These are phyloP conservation scores for Penicillium verhagenii DNA, from an alignment of 495 filamentous ascomycete genomes.

Conservation along the genomic window DNA sequence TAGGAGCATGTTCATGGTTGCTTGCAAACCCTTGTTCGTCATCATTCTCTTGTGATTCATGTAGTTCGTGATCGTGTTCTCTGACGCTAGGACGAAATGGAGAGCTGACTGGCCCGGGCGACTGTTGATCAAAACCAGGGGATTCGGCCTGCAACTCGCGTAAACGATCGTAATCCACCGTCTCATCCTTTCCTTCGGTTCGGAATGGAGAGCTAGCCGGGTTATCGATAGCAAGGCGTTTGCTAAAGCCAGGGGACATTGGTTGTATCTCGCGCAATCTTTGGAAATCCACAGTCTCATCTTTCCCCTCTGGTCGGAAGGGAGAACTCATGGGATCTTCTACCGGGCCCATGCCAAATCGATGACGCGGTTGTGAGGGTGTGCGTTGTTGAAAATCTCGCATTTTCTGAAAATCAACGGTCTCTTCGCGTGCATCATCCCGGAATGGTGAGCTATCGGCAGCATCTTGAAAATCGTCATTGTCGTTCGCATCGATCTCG, in stretches of 20 bases:
- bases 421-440: slow-evolving; percentile 36
- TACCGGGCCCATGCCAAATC: neutral
- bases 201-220: slow-evolving; percentile 38
- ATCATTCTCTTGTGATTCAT: neutral
- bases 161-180: slow-evolving; percentile 29
- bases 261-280: slow-evolving; percentile 21
- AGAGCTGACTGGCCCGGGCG: slow-evolving; percentile 25
- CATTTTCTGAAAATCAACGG: slow-evolving; percentile 34
- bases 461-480: slow-evolving; percentile 17
- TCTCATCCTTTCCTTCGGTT: slow-evolving; percentile 30
- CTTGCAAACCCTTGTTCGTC: neutral
- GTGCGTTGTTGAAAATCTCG: slow-evolving; percentile 1
- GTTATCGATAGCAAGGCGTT: slow-evolving; percentile 13
- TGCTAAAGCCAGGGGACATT: slow-evolving; percentile 11
- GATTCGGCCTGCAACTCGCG: slow-evolving; percentile 22
- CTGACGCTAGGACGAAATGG: slow-evolving; percentile 28
- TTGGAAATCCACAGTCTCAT: slow-evolving; percentile 35
- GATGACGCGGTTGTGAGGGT: neutral
- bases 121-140: slow-evolving; percentile 15
- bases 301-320: slow-evolving; percentile 33
- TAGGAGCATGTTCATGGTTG: neutral
- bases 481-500: slow-evolving; percentile 22
- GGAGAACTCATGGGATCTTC: slow-evolving; percentile 38
- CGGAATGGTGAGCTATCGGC: slow-evolving; percentile 41
- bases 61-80: slow-evolving; percentile 33